A percentile compares a stretch with the other conserved stretches of the same genome.
These are phyloP conservation scores for Neonectria neomacrospora DNA, from an alignment of 2,329 filamentous ascomycete species.

Conservation along the genomic window DNA sequence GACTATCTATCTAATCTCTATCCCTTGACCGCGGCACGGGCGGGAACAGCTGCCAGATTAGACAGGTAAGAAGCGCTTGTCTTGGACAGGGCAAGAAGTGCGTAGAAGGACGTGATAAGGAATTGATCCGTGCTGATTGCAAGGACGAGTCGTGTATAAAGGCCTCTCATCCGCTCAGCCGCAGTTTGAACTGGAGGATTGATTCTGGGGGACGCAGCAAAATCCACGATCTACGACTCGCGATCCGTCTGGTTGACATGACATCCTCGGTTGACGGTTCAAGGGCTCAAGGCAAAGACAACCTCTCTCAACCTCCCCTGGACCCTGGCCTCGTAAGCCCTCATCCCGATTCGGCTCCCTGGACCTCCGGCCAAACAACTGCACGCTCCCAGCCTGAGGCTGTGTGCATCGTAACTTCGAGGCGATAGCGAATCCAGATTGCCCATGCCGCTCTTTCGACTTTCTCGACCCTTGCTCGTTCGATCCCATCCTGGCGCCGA, in stretches of 20 bases:
- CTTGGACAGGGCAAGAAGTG: conserved; percentile 14
- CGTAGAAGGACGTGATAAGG: conserved; percentile 20
- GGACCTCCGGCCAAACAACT: too few relatives aligned
- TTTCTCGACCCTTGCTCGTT: conserved; percentile 13
- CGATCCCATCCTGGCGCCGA: conserved; percentile 22
- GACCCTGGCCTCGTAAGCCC: not conserved
- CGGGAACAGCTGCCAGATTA: conserved; percentile 33
- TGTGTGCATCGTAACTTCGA: conserved; percentile 3
- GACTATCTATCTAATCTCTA: conserved; percentile 41
- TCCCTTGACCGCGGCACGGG: conserved; percentile 33
- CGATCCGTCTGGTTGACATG: not conserved
- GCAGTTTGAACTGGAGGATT: not conserved
- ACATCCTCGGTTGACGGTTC: not conserved
- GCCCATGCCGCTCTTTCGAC: conserved; percentile 12
- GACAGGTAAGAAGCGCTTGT: conserved; percentile 31
- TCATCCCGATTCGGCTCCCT: not conserved
- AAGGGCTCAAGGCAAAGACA: not conserved
- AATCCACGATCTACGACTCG: not conserved
- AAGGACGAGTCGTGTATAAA: conserved; percentile 18
- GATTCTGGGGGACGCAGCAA: not conserved
- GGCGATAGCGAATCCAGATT: conserved; percentile 17
- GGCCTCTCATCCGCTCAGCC: not conserved
- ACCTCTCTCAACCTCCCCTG: not conserved
- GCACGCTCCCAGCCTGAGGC: not conserved
- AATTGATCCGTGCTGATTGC: not conserved